Base-by-base conservation (phyloP, 2,329 filamentous ascomycete species). In the Trichoderma polysporum region DNA sequence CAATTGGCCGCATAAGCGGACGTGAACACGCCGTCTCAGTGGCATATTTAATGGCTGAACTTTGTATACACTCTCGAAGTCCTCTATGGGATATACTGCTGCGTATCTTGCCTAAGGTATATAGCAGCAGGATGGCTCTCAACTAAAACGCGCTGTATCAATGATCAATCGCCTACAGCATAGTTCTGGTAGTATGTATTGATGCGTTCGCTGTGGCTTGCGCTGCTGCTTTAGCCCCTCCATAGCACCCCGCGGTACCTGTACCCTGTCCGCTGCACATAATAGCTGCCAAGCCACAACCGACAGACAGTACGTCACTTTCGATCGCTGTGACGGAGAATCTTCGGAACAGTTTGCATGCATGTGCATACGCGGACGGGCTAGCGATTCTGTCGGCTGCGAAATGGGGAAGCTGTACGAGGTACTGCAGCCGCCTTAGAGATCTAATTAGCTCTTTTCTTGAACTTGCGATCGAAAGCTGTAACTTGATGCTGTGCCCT, bases 281-380 rank as follows among this genome's bases (percentile, higher is more conserved):
- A 19, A 35, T 13, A 37, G 27, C 19, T 12, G n/a, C 35, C 60
- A 31, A 25, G 9, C n/a, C n/a, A 49, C 12, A 41, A 50, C 2
- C 22, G 41, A 47, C 22, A 27, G 22, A 25, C 49, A 63, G 50
- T 64, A 64, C 61, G 61, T 64, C 61, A 64, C 61, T 56, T 19
- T 47, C 27, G 37, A 64, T 53, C 12, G 35, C 53, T 47, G 35
- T 15, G n/a, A 13, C 66, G 66, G 66, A 65, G 60, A 59, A 68
- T 66, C 66, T 15, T 65, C 66, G 66, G 66, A 45, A 52, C 52
- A 39, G 39, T 37, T 22, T 27, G 56, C 63, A 64, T 63, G 59
- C 52, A 65, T 56, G 50, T 52, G 56, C 53, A 64, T 65, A 66
- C 61, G 66, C 66, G 66, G 66, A 64, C 37, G 25, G 41, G 15